phyloP scores from a whole-genome alignment of 2,329 filamentous ascomycete species.

The Fusarium sublunatum region DNA sequence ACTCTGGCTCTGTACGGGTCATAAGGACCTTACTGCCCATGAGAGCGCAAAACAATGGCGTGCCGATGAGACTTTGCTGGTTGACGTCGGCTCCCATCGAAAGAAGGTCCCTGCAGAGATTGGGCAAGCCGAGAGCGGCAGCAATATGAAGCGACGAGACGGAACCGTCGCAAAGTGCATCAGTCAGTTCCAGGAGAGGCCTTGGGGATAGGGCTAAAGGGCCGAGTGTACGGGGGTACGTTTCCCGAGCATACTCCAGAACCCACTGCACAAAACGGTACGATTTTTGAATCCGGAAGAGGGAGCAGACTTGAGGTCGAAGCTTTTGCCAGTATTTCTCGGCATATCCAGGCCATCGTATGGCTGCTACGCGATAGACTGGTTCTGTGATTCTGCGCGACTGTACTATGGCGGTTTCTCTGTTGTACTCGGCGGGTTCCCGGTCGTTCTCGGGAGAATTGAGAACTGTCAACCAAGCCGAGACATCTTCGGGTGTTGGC shows the following conservation, averaged over 20 bases:
- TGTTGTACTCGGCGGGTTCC: slow-evolving; percentile 46
- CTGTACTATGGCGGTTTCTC: slow-evolving; percentile 40
- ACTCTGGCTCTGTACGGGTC: slow-evolving; percentile 33
- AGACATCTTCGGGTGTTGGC: slow-evolving; percentile 32
- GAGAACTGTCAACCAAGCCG: slow-evolving; percentile 38
- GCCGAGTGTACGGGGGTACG: slow-evolving; percentile 45
- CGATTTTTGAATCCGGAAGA: slow-evolving; percentile 45
- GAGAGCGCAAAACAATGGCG: slow-evolving; percentile 52
- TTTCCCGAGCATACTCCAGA: slow-evolving; percentile 50
- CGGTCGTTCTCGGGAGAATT: slow-evolving; percentile 39
- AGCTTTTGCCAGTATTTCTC: slow-evolving; percentile 47
- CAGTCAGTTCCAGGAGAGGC: slow-evolving; percentile 47
- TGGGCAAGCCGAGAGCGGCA: slow-evolving; percentile 49
- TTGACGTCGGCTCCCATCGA: slow-evolving; percentile 38
- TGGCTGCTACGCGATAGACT: slow-evolving; percentile 45
- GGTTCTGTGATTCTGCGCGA: slow-evolving; percentile 40
- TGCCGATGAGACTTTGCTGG: slow-evolving; percentile 42
- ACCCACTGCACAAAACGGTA: slow-evolving; percentile 53
- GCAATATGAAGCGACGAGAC: slow-evolving; percentile 51
- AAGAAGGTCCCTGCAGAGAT: slow-evolving; percentile 46
- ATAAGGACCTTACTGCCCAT: slow-evolving; percentile 47
- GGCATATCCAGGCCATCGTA: slow-evolving; percentile 45
- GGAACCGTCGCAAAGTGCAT: slow-evolving; percentile 44
- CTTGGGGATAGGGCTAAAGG: slow-evolving; percentile 35
- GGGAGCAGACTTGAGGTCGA: slow-evolving; percentile 39